Percentiles rank a stretch among this genome's conserved stretches.
phyloP scores from a whole-genome alignment of 306 rosid genomes.

The Morella rubra region DNA sequence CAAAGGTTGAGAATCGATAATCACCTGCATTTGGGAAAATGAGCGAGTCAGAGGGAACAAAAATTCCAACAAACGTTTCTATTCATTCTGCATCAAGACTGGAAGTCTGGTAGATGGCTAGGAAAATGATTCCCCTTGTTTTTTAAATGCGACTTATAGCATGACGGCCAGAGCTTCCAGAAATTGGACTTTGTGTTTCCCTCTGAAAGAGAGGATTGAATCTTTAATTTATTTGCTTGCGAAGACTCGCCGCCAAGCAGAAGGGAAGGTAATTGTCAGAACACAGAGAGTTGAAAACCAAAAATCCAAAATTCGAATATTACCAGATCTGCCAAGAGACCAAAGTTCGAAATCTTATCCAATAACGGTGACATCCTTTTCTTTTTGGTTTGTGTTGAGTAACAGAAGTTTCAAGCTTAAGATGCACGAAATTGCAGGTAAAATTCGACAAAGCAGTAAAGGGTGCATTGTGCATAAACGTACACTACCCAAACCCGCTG shows the following conservation, averaged over 20 bases:
- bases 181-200: not conserved
- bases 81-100: too few species aligned
- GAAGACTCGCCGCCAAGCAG: not conserved
- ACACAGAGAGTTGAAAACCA: not conserved
- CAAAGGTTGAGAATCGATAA: conserved; percentile 95
- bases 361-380: not conserved
- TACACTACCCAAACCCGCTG: conserved; percentile 98
- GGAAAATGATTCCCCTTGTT: conserved; percentile 1
- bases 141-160: not conserved
- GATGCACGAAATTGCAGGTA: not conserved
- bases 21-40: conserved; percentile 56
- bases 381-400: not conserved
- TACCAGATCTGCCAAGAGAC: not conserved
- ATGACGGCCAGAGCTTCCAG: not conserved
- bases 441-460: conserved; percentile 26
- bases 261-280: not conserved
- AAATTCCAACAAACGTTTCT: not conserved
- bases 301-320: not conserved
- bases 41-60: conserved; percentile 22
- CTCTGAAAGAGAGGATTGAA: not conserved
- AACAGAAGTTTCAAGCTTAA: not conserved
- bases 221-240: not conserved
- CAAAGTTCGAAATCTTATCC: not conserved
- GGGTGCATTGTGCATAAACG: conserved; percentile 17
- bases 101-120: not conserved